Evolutionary conservation across 768 basidiomycete species (phyloP).

Genomic region (Auricularia sp.): DNA sequence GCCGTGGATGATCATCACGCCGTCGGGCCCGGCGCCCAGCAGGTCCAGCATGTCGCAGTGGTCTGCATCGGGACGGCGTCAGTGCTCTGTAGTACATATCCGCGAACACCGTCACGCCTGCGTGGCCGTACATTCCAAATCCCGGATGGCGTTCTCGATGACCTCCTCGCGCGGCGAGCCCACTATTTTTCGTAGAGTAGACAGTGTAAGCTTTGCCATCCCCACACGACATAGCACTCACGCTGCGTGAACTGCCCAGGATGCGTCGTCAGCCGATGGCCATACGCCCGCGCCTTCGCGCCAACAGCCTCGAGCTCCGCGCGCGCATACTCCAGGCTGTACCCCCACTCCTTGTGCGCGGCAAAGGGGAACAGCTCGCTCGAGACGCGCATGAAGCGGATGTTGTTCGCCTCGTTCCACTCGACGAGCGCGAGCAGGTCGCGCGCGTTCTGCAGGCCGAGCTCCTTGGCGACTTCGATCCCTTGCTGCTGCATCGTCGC

Average conservation of each 20-base stretch:
- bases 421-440: constrained; percentile 68
- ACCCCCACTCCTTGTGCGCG: constrained; percentile 70
- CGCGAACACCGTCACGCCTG: too few relatives aligned
- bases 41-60: constrained; percentile 81
- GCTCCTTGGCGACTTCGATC: constrained; percentile 68
- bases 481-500: constrained; percentile 74
- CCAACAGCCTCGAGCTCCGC: constrained; percentile 48
- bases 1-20: constrained; percentile 84
- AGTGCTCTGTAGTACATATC: too few relatives aligned
- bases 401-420: constrained; percentile 85
- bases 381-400: constrained; percentile 81
- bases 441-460: constrained; percentile 64
- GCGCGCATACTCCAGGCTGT: constrained; percentile 68
- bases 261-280: constrained; percentile 76
- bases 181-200: too few relatives aligned
- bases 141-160: constrained; percentile 63
- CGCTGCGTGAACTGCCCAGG: constrained; percentile 77
- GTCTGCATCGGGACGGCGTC: constrained; percentile 21
- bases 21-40: constrained; percentile 75
- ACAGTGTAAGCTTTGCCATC: too few relatives aligned
- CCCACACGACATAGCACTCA: too few relatives aligned
- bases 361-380: constrained; percentile 94
- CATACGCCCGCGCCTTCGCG: constrained; percentile 54
- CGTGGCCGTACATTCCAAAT: constrained; percentile 59
- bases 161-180: constrained; percentile 73